A percentile compares a stretch with the other conserved stretches of the same genome.
phyloP scores from a whole-genome alignment of 2,329 filamentous ascomycete species.

The Colletotrichum sp. region DNA sequence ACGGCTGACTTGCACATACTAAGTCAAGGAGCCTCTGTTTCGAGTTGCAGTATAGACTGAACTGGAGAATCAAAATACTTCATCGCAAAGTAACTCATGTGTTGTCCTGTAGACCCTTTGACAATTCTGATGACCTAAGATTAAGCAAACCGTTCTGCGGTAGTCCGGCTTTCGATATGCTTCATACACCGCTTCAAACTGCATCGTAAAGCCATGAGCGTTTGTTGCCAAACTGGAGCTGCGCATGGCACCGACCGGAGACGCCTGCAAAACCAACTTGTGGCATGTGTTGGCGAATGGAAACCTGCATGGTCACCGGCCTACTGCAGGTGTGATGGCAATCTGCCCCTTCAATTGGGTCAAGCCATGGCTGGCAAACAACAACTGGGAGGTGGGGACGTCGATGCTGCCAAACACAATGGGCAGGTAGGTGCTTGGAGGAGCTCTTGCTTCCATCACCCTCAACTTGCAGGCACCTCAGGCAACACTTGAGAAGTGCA shows the following conservation, averaged over 20 bases:
- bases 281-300: neutral
- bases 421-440: neutral
- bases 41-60: neutral
- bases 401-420: neutral
- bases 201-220: neutral
- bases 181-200: neutral
- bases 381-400: neutral
- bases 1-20: neutral
- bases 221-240: neutral
- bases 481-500: neutral
- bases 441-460: neutral
- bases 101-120: neutral
- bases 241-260: neutral
- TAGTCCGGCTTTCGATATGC: neutral
- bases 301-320: neutral
- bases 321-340: neutral
- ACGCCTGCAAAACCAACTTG: neutral
- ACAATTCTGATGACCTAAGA: neutral
- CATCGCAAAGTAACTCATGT: neutral
- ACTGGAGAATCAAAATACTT: neutral
- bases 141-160: neutral
- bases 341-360: neutral
- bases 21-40: neutral
- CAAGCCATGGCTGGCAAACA: neutral
- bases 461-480: neutral